Conservation (phyloP, 2,329 filamentous ascomycete genomes). For the Fusarium sp. region DNA sequence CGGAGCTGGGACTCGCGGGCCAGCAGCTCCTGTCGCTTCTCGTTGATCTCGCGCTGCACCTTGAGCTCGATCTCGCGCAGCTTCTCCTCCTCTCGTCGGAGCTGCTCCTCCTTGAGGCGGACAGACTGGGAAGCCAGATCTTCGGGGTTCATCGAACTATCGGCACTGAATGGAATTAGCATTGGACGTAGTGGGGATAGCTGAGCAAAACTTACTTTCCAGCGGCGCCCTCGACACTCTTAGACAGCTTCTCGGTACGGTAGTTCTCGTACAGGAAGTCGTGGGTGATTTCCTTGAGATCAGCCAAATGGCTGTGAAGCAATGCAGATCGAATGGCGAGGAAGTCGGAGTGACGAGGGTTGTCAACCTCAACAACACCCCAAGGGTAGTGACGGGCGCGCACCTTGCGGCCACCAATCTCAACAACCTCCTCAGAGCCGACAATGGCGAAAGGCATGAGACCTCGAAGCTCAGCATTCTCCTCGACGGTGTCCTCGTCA, state of each 20-base stretch:
- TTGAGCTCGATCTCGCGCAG: conserved; percentile 99
- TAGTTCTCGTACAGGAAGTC: conserved; percentile 99
- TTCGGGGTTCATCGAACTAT: conserved; percentile 92
- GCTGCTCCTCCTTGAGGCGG: conserved; percentile 99
- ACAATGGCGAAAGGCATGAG: conserved; percentile 99
- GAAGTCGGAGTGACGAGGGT: conserved; percentile 99
- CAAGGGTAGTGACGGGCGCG: conserved; percentile 98
- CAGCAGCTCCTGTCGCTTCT: conserved; percentile 98
- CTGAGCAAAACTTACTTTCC: conserved; percentile 78
- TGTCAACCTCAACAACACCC: conserved; percentile 99
- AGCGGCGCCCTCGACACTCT: conserved; percentile 95
- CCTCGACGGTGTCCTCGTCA: conserved; percentile 98
- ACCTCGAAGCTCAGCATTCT: conserved; percentile 96
- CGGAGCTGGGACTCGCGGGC: conserved; percentile 98
- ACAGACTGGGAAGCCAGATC: conserved; percentile 97
- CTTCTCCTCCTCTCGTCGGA: conserved; percentile 99
- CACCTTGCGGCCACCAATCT: conserved; percentile 93
- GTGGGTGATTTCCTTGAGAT: conserved; percentile 99
- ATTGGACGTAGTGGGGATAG: neutral
- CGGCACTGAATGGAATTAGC: conserved; percentile 70
- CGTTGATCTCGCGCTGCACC: conserved; percentile 99
- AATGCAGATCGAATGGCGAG: conserved; percentile 96
- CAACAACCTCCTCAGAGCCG: conserved; percentile 94
- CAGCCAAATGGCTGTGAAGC: conserved; percentile 96
- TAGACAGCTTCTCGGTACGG: conserved; percentile 99